phyloP scores from a whole-genome alignment of 495 filamentous ascomycete species.

The Letharia lupina region DNA sequence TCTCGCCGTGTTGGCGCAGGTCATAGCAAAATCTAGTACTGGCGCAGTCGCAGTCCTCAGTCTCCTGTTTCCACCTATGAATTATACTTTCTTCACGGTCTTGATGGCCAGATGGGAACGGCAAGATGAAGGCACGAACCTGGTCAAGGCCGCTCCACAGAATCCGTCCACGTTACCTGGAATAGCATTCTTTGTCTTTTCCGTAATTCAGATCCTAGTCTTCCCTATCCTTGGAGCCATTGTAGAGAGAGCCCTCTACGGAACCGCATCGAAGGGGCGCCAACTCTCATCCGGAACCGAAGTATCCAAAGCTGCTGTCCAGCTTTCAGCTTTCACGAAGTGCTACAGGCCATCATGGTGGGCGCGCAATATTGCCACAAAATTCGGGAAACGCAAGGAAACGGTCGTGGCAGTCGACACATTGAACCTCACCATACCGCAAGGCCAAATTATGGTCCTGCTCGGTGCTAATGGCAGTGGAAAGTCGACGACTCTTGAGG shows the following conservation, averaged over 20 bases:
- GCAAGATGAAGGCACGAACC: constrained; percentile 44
- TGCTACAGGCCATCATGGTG: constrained; percentile 59
- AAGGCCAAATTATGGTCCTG: constrained; percentile 72
- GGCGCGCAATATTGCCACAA: constrained; percentile 34
- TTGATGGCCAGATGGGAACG: constrained; percentile 60
- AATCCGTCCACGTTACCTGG: constrained; percentile 56
- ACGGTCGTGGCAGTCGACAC: constrained; percentile 65
- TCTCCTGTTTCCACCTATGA: constrained; percentile 68
- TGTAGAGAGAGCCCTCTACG: constrained; percentile 66
- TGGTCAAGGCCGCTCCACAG: constrained; percentile 47
- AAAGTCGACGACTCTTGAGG: constrained; percentile 80
- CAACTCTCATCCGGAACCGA: constrained; percentile 40
- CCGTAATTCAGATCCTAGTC: constrained; percentile 61
- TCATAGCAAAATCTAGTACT: constrained; percentile 45
- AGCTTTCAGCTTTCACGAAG: constrained; percentile 62
- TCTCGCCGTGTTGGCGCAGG: constrained; percentile 61
- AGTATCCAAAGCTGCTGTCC: constrained; percentile 41
- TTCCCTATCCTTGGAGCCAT: constrained; percentile 64
- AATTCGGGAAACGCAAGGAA: constrained; percentile 49
- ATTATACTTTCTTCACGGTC: constrained; percentile 60
- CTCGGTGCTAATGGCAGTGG: constrained; percentile 82
- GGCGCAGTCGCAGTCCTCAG: constrained; percentile 53
- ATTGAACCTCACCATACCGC: constrained; percentile 54
- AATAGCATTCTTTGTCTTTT: constrained; percentile 58
- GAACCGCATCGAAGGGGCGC: constrained; percentile 56